Evolutionary conservation across 1,139 yeast species (phyloP).

Genomic region (Suhomyces bribrorum): DNA sequence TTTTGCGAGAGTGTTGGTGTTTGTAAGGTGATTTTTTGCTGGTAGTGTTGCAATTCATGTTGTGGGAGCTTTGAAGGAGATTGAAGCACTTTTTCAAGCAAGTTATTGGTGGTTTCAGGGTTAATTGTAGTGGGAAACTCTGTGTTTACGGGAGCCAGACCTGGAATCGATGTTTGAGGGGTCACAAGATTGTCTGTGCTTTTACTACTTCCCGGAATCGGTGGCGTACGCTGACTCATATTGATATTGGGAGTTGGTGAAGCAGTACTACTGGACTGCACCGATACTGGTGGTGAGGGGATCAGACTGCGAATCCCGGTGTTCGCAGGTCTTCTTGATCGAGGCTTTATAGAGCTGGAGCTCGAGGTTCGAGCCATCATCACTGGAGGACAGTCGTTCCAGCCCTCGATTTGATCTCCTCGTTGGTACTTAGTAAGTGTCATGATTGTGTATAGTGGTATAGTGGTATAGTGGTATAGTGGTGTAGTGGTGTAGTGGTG

Average conservation of each 20-base stretch:
- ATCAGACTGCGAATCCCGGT: no score
- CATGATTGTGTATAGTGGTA: slow-evolving; percentile 17
- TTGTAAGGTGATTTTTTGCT: slow-evolving; percentile 29
- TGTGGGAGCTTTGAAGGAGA: slow-evolving; percentile 29
- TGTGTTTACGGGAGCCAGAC: not conserved
- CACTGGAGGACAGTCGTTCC: slow-evolving; percentile 48
- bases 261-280: no score
- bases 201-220: no score
- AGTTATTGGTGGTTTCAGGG: slow-evolving; percentile 3
- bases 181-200: not conserved
- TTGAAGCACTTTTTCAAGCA: slow-evolving; percentile 1
- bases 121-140: not conserved
- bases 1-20: slow-evolving; percentile 20
- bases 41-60: slow-evolving; percentile 40
- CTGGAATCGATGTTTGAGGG: not conserved
- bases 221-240: no score
- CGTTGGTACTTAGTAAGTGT: slow-evolving; percentile 40
- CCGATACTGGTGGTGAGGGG: no score
- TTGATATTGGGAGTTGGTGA: no score
- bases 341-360: slow-evolving; percentile 2
- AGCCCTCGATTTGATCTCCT: slow-evolving; percentile 46
- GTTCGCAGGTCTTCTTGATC: slow-evolving; percentile 3
- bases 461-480: no score
- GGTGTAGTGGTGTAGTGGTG: no score
- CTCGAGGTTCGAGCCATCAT: slow-evolving; percentile 14